Base-by-base conservation (phyloP, 495 filamentous ascomycete species). In the Durotheca rogersii region DNA sequence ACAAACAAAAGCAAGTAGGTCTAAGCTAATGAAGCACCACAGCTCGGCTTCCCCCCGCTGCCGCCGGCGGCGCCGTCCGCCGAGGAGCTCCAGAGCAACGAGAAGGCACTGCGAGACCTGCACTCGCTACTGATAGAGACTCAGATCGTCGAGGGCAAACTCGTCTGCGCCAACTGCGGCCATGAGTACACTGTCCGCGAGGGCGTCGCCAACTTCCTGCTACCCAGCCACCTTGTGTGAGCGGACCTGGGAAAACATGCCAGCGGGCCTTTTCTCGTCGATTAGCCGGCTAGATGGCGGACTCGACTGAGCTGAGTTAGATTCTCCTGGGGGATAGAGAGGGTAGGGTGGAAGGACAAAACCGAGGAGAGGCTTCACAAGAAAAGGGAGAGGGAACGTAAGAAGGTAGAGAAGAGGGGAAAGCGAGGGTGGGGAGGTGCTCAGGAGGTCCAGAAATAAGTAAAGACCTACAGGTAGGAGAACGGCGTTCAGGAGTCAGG, bases 121-220 rank as follows among this genome's bases (percentile, higher is more conserved):
- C 91, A 96, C 61, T 76, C 72, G 6, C 66, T 97, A 45, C 73
- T 99, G 11, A 70, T 97, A 49, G 94, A 99, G 75, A 99, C 93
- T 50, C 84, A 88, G 58, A 85, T 97, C 14, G 75, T 75, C 40
- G 86, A 89, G 67, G 93, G 93, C 4, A 92, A 86, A 65, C 74
- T 99, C 48, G 83, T 90, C 17, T 99, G 93, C 65, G 90, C 83
- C 38, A 87, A 86, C 65, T 97, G 93, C 70, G 87, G 87, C 47
- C 90, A 97, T 67, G 85, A 92, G 70, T 97, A 97, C 69, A 80
- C 81, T 60, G 84, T 99, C 32, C 87, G 88, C 64, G 90, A 97
- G 69, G 94, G 93, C 16, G 95, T 97, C 60, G 88, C 90, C 35
- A 97, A 97, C 67, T 98, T 98, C 63, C 73, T 98, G 56, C 72